Evolutionary conservation across 257 asterid species (phyloP).

Genomic region (Buddleja alternifolia): DNA sequence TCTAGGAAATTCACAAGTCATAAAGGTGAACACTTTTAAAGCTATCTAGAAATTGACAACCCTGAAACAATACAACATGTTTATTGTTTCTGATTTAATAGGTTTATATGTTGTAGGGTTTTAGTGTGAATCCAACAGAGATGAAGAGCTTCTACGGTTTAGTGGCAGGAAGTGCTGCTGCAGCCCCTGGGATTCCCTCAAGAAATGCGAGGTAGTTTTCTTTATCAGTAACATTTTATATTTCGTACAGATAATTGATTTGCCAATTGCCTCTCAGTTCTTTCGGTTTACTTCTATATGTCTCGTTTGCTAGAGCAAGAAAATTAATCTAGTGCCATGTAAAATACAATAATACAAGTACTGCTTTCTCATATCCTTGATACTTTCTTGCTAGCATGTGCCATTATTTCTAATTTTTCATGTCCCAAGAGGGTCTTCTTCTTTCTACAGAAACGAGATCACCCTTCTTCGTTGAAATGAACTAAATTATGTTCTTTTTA

Average conservation of each 20-base stretch:
- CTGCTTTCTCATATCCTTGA: neutral
- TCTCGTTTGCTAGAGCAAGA: neutral
- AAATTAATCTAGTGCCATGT: neutral
- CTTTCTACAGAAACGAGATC: neutral
- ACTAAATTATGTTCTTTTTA: neutral
- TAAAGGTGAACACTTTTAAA: conserved; percentile 34
- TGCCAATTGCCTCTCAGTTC: neutral
- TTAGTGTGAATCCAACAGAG: conserved; percentile 47
- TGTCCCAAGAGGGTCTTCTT: neutral
- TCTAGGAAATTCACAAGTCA: conserved; percentile 48
- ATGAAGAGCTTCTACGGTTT: conserved; percentile 42
- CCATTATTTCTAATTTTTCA: neutral
- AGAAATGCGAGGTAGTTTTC: conserved; percentile 47
- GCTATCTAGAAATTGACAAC: conserved; percentile 7
- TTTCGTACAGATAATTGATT: neutral
- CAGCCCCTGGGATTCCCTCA: conserved; percentile 50
- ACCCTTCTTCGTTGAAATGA: neutral
- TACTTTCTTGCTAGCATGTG: neutral
- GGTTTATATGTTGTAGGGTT: conserved; percentile 44
- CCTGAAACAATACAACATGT: neutral
- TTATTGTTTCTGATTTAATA: conserved; percentile 19
- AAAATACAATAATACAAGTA: neutral
- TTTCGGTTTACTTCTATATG: neutral
- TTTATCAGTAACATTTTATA: neutral
- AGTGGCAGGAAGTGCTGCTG: conserved; percentile 52